phyloP scores from a whole-genome alignment of 331 rosid species.

The Quercus phellos region DNA sequence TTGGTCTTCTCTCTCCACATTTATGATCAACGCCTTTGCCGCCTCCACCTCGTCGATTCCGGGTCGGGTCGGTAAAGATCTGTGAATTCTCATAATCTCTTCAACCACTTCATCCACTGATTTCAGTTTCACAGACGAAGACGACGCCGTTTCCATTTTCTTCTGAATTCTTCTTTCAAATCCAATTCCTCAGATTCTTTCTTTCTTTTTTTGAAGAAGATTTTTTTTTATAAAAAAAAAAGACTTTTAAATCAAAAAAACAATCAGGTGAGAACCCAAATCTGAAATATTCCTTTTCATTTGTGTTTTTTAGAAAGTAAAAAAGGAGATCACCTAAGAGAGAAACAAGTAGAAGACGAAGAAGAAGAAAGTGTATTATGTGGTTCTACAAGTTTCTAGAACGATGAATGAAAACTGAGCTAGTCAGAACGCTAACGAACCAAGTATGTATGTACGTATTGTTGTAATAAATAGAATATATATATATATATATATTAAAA shows the following conservation, averaged over 20 bases:
- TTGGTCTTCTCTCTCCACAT: conserved; percentile 68
- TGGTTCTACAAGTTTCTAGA: conserved; percentile 3
- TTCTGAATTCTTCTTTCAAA: background rate
- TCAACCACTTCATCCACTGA: conserved; percentile 53
- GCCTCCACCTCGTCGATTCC: conserved; percentile 78
- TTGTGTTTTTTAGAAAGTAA: background rate
- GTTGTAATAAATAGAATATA: no score
- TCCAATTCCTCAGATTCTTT: conserved; percentile 16
- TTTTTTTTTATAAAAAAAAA: no score
- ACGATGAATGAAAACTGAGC: no score
- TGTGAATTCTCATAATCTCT: conserved; percentile 79
- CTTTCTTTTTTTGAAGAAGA: no score
- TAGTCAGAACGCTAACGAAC: no score
- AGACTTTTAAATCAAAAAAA: background rate
- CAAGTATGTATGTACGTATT: no score
- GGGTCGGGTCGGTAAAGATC: conserved; percentile 65
- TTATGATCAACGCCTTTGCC: conserved; percentile 44
- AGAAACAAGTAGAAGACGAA: background rate
- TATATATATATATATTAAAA: no score
- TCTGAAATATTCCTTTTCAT: background rate
- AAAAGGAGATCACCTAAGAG: conserved; percentile 2
- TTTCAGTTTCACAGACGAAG: conserved; percentile 5
- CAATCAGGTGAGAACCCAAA: background rate
- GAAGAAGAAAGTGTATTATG: background rate
- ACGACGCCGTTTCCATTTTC: conserved; percentile 61